Evolutionary conservation across 495 filamentous ascomycete genomes (phyloP).

Genomic region (Penicillium riverlandense): DNA sequence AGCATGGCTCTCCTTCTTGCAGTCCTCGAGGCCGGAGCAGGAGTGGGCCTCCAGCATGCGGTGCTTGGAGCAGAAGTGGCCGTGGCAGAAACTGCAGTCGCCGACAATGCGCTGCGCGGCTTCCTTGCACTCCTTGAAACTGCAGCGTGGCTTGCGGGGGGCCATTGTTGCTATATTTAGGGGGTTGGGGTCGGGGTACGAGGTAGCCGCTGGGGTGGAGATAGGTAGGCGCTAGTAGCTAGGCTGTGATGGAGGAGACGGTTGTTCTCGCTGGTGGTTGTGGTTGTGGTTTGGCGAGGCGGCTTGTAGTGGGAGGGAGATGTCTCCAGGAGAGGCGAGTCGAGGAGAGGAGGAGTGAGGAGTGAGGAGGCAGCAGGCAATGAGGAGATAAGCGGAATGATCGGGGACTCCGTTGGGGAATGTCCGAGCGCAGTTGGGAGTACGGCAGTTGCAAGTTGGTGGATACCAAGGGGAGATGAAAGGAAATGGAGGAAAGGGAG

Average conservation of each 20-base stretch:
- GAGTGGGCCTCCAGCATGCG: slow-evolving; percentile 88
- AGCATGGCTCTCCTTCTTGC: slow-evolving; percentile 92
- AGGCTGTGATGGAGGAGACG: slow-evolving; percentile 3
- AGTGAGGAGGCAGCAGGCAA: slow-evolving; percentile 24
- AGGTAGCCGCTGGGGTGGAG: slow-evolving; percentile 14
- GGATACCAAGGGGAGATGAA: slow-evolving; percentile 25
- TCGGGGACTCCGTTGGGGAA: too few species aligned
- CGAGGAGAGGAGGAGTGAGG: slow-evolving; percentile 22
- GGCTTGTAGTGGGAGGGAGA: slow-evolving; percentile 23
- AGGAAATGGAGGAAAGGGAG: slow-evolving; percentile 15
- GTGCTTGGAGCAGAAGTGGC: slow-evolving; percentile 91
- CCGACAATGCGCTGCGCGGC: slow-evolving; percentile 86
- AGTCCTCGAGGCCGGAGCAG: slow-evolving; percentile 90
- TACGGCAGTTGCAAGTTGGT: too few species aligned
- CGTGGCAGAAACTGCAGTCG: slow-evolving; percentile 90
- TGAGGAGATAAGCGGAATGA: slow-evolving; percentile 4
- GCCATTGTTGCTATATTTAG: slow-evolving; percentile 35
- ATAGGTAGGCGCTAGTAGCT: slow-evolving; percentile 6
- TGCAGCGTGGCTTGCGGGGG: slow-evolving; percentile 78
- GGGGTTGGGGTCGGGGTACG: slow-evolving; percentile 1
- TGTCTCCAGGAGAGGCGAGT: slow-evolving; percentile 13
- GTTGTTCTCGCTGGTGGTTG: slow-evolving; percentile 4
- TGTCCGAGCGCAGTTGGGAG: too few species aligned
- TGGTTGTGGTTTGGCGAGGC: slow-evolving; percentile 3
- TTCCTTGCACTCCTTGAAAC: slow-evolving; percentile 79